Evolutionary conservation across 2,329 filamentous ascomycete species (phyloP).

Genomic region (Fusarium nanum): DNA sequence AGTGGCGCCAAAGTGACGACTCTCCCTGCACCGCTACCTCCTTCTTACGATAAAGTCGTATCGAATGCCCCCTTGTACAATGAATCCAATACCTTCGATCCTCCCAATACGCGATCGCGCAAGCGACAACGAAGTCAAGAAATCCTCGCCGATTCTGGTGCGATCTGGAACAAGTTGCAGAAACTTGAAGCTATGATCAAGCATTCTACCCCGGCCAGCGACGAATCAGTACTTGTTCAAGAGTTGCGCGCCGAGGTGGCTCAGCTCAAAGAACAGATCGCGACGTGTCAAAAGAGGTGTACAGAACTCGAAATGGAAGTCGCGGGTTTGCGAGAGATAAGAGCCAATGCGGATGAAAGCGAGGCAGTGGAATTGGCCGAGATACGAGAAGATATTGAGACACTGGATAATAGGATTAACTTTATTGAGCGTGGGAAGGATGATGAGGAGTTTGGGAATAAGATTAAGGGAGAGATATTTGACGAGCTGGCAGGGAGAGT

Average conservation of each 20-base stretch:
- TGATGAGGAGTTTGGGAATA: background rate
- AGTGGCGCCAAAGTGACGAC: background rate
- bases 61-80: background rate
- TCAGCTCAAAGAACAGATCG: background rate
- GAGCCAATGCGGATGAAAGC: background rate
- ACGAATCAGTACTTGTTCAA: background rate
- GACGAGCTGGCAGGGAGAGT: background rate
- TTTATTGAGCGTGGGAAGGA: background rate
- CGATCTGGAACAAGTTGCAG: background rate
- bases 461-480: background rate
- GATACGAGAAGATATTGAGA: slow-evolving; percentile 2
- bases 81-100: background rate
- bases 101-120: background rate
- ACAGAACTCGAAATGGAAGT: background rate
- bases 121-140: background rate
- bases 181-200: background rate
- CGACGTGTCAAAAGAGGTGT: background rate
- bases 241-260: background rate
- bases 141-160: background rate
- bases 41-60: background rate
- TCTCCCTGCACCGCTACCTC: background rate
- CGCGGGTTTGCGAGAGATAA: background rate
- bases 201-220: background rate
- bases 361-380: background rate
- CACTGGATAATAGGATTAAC: background rate